Evolutionary conservation across 108 stramenopile species (phyloP).

Genomic region (Cyclotella choctawhatcheeana): DNA sequence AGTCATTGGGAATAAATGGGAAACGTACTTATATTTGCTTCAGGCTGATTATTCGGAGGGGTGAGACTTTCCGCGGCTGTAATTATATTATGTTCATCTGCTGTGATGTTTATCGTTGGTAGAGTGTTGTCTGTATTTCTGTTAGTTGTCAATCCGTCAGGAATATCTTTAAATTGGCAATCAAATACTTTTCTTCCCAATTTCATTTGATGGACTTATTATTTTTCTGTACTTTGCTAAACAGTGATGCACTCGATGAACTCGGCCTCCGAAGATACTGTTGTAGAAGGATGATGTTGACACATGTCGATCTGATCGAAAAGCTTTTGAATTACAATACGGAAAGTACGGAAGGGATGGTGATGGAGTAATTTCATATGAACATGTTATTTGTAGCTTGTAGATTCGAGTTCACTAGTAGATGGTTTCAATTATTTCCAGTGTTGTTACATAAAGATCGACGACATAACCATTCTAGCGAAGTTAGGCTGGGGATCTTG

Average conservation of each 20-base stretch:
- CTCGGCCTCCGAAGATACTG: constrained; percentile 98
- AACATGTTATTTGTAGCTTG: too few species aligned
- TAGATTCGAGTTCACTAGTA: too few species aligned
- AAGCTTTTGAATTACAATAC: constrained; percentile 99
- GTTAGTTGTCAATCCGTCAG: too few species aligned
- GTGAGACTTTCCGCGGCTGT: constrained; percentile 45
- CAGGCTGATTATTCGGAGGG: constrained; percentile 96
- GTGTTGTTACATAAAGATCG: too few species aligned
- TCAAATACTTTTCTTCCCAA: too few species aligned
- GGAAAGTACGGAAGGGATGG: constrained; percentile 73
- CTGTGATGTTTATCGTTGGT: not conserved
- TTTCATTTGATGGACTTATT: too few species aligned
- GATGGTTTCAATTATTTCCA: not conserved
- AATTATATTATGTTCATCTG: too few species aligned
- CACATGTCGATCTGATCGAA: constrained; percentile 99
- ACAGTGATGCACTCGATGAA: constrained; percentile 96
- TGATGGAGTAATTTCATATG: constrained; percentile 7
- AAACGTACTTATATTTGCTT: constrained; percentile 94
- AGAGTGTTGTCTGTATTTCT: not conserved
- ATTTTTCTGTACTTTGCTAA: too few species aligned
- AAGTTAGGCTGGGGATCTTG: too few species aligned
- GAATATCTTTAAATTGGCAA: too few species aligned
- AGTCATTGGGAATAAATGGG: constrained; percentile 99
- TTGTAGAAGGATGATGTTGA: constrained; percentile 99
- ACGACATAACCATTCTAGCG: too few species aligned